Evolutionary conservation across 768 basidiomycete genomes (phyloP).

Genomic region (Pilatotrama ljubarskyi): DNA sequence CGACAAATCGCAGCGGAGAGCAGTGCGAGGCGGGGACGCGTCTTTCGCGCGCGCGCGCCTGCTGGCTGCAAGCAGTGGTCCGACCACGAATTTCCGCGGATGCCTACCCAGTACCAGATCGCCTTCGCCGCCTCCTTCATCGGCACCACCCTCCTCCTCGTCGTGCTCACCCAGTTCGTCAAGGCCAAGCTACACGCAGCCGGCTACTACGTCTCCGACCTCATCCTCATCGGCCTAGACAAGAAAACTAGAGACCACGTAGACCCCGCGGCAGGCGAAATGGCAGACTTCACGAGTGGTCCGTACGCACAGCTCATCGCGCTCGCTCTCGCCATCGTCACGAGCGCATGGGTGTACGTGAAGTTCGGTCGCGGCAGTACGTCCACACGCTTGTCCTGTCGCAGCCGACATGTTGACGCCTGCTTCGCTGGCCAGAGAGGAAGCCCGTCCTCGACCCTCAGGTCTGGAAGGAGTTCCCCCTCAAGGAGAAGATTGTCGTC

Average conservation of each 20-base stretch:
- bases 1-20: not conserved
- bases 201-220: constrained; percentile 56
- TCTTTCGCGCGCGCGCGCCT: not conserved
- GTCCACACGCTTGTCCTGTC: not conserved
- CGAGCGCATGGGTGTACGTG: constrained; percentile 51
- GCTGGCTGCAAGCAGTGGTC: constrained; percentile 5
- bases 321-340: constrained; percentile 50
- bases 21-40: not conserved
- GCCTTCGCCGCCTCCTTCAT: constrained; percentile 57
- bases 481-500: constrained; percentile 77
- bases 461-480: constrained; percentile 80
- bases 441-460: constrained; percentile 73
- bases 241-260: constrained; percentile 25
- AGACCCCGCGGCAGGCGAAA: not conserved
- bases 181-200: constrained; percentile 46
- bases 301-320: constrained; percentile 49
- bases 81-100: not conserved
- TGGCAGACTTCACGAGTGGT: constrained; percentile 27
- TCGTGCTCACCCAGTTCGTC: constrained; percentile 44
- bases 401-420: constrained; percentile 2
- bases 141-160: constrained; percentile 47
- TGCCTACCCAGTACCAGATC: constrained; percentile 42
- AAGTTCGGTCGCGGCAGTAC: constrained; percentile 39
- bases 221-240: constrained; percentile 65
- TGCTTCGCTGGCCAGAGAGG: constrained; percentile 43